Evolutionary conservation across 306 rosid genomes (phyloP).

Genomic region (Corylus avellana): DNA sequence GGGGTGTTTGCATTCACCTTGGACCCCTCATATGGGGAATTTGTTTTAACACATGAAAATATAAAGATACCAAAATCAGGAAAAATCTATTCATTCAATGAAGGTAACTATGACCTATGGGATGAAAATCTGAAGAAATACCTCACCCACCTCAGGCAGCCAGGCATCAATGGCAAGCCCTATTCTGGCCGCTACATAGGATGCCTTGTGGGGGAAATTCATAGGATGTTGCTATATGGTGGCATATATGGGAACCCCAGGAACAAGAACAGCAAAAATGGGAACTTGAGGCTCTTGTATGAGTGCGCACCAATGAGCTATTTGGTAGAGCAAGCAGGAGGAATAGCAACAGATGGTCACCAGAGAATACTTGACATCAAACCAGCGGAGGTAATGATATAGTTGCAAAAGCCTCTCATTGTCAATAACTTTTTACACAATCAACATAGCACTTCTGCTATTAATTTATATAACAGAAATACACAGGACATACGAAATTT

Average conservation of each 20-base stretch:
- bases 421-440: not conserved
- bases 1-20: slow-evolving; percentile 41
- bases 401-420: not conserved
- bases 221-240: slow-evolving; percentile 39
- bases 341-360: slow-evolving; percentile 40
- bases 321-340: slow-evolving; percentile 47
- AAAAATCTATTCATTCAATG: slow-evolving; percentile 44
- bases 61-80: slow-evolving; percentile 41
- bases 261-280: slow-evolving; percentile 34
- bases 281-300: slow-evolving; percentile 41
- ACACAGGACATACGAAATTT: not conserved
- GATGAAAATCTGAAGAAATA: slow-evolving; percentile 41
- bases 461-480: not conserved
- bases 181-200: slow-evolving; percentile 47
- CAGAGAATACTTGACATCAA: slow-evolving; percentile 39
- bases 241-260: slow-evolving; percentile 50
- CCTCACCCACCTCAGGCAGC: slow-evolving; percentile 38
- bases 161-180: slow-evolving; percentile 34
- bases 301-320: slow-evolving; percentile 58
- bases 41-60: slow-evolving; percentile 39
- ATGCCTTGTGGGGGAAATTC: slow-evolving; percentile 46
- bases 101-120: slow-evolving; percentile 45
- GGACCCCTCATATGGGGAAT: slow-evolving; percentile 46
- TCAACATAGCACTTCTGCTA: not conserved
- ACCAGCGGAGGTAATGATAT: slow-evolving; percentile 28